Evolutionary conservation across 257 asterid species (phyloP), one percentile per base, ranked within the genome.

Genomic region (Scutellaria minor): DNA sequence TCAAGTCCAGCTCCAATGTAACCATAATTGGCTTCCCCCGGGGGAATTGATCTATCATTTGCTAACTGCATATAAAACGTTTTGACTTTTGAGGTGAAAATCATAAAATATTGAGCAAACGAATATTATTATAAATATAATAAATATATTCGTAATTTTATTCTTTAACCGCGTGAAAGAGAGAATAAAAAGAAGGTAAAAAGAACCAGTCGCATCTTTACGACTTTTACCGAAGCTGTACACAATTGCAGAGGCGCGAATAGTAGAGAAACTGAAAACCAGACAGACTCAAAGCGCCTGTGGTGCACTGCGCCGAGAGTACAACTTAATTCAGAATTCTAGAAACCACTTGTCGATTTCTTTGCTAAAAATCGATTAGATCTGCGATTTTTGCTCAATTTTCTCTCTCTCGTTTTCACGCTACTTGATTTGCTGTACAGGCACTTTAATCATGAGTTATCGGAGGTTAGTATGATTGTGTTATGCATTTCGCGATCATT

Each of bases 401-500:
- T 48, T 39, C 45, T 73, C 9, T 42, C 9, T 22, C 8, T 44
- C 22, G 75, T 0, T 55, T 57, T 31, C 67, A 13, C 45, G 12
- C 70, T 20, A 69, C 39, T 9, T 6, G 73, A 69, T 70, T 70
- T 57, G 68, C 75, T 58, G 80, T 57, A 14, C 50, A 6, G 2
- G 15, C 9, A 55, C 61, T 35, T 70, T 68, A 42, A 60, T 46
- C 63, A 86, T 86, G 92, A 88, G 72, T 65, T 86, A 86, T 73
- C 88, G 95, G 75, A 86, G 95, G 92, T 79, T 69, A 57, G 85
- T 72, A 18, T 39, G 67, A 47, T 67, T 37, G n/a, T 20, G 48
- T 51, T 70, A 1, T 55, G 68, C 66, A 65, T 73, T 48, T 60
- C 59, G 41, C 58, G 6, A 31, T 70, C 9, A 12, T 51, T 46